Base-by-base conservation (phyloP, 768 basidiomycete species). In the Boletus patriciae region DNA sequence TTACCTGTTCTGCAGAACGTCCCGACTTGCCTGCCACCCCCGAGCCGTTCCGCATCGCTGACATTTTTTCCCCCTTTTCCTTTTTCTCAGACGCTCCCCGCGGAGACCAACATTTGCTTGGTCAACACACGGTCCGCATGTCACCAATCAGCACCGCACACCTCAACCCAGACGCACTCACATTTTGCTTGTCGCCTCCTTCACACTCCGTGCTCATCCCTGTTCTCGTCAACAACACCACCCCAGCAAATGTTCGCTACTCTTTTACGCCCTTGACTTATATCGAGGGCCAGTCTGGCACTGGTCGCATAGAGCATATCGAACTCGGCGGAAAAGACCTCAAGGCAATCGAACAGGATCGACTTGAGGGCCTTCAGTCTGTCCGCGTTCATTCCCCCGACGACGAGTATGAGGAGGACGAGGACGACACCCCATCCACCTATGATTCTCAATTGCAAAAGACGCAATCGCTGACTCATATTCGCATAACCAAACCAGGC, bases 91-190 rank as follows among this genome's bases (percentile, higher is more conserved):
- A 77, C 38, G 66, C 64, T 18, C 21, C 47, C 29, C 66, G 72
- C 2, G 77, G 75, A 40, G 86, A 90, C 59, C 69, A 75, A 5
- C 86, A 91, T 66, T 74, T 92, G 9, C 80, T 86, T 33, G 95
- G 95, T 34, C 88, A 94, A 70, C 92, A 95, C 67, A 94, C 92
- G 0, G 88, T 98, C 50, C 85, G 89, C 61, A 87, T 95, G 82
- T 92, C 93, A 0, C 94, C 94, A 11, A 93, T 92, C 64, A 92
- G 94, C 69, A 97, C 94, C 3, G 95, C 94, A 5, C 86, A 88
- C 21, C 77, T 98, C 43, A 95, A 96, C 63, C 92, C 92, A 12
- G 78, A 87, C 56, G 78, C 74, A 15, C 78, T 83, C 50, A 84
- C 84, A 4, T 94, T 87, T 69, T 96, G 93, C 64, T 77, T 95